Evolutionary conservation across 2,329 filamentous ascomycete genomes (phyloP).

Genomic region (Sporothrix brunneoviolacea): DNA sequence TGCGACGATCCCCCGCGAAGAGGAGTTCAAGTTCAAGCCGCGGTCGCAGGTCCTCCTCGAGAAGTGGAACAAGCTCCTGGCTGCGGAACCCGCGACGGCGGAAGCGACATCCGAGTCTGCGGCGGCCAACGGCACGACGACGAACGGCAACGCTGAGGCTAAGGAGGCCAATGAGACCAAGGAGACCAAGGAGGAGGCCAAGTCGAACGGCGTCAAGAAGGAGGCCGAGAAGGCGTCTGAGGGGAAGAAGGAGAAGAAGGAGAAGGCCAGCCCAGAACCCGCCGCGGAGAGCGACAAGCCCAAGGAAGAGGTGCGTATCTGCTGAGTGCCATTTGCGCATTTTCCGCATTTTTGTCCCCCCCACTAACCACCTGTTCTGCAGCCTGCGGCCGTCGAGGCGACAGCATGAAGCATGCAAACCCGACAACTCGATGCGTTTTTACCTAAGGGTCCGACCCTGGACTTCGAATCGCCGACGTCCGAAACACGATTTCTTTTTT

Average conservation of each 20-base stretch:
- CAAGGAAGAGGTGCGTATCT: constrained; percentile 14
- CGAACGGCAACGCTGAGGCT: constrained; percentile 30
- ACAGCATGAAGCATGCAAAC: constrained; percentile 7
- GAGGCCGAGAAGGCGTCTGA: constrained; percentile 22
- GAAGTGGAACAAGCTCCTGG: constrained; percentile 83
- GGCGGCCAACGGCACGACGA: constrained; percentile 21
- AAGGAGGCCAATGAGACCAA: constrained; percentile 27
- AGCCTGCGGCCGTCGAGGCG: constrained; percentile 17
- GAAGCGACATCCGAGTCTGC: constrained; percentile 30
- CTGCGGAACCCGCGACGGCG: constrained; percentile 37
- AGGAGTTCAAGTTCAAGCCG: constrained; percentile 82
- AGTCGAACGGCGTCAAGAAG: constrained; percentile 23
- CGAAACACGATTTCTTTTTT: too few species aligned
- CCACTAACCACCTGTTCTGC: not conserved
- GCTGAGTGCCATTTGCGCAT: not conserved
- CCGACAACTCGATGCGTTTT: too few species aligned
- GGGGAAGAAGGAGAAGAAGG: constrained; percentile 25
- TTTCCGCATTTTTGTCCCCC: not conserved
- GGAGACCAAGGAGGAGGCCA: constrained; percentile 31
- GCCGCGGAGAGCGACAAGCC: constrained; percentile 11
- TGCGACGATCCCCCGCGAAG: constrained; percentile 75
- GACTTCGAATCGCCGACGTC: too few species aligned
- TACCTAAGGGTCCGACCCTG: too few species aligned
- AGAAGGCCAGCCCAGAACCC: constrained; percentile 26
- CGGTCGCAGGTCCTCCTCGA: constrained; percentile 74